A percentile compares a stretch with the other conserved stretches of the same genome.
Conservation (phyloP, 805 yeast genomes). For the Pichia heedii region DNA sequence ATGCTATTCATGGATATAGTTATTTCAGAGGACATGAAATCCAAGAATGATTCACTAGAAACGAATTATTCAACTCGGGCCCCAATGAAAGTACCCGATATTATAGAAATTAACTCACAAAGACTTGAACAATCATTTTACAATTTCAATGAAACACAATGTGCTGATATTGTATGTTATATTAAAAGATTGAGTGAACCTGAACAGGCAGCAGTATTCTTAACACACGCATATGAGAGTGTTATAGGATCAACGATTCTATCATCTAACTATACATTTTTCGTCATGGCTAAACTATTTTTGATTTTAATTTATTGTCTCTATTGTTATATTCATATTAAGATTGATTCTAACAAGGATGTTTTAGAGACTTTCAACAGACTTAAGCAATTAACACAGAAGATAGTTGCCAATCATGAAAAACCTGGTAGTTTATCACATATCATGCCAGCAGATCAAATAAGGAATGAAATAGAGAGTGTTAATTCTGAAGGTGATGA, state of each 20-base stretch:
- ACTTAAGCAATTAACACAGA: neutral
- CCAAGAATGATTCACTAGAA: neutral
- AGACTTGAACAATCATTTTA: conserved; percentile 1
- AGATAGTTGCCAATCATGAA: neutral
- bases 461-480: neutral
- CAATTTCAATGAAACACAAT: neutral
- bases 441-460: neutral
- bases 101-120: neutral
- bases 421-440: conserved; percentile 1
- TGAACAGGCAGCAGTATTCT: neutral
- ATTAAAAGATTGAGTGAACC: neutral
- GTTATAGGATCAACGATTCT: conserved; percentile 1
- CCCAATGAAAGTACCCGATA: neutral
- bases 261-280: conserved; percentile 5
- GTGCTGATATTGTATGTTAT: neutral
- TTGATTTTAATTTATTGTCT: conserved; percentile 5
- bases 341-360: neutral
- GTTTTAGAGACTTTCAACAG: conserved; percentile 1
- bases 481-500: too few species aligned
- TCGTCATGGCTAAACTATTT: conserved; percentile 5
- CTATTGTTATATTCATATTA: conserved; percentile 1
- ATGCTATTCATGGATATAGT: conserved; percentile 1
- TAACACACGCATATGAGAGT: conserved; percentile 3
- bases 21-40: neutral
- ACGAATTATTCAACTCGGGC: neutral